Base-by-base conservation (phyloP, 768 basidiomycete genomes). In the Crucibulum laeve region DNA sequence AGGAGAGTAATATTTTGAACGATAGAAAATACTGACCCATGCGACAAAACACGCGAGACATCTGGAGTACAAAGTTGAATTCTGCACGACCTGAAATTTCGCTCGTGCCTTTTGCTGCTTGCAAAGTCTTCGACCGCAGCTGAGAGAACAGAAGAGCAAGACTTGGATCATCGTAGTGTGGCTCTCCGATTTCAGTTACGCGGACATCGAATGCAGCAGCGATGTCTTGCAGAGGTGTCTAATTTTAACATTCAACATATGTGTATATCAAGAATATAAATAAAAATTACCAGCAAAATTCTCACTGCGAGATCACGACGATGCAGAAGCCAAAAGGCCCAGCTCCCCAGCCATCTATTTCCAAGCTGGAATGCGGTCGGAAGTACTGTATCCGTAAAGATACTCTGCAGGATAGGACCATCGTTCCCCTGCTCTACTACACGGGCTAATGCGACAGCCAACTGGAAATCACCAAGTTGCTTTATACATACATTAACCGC, bases 311-410 rank as follows among this genome's bases (percentile, higher is more conserved):
- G 58, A 66, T 97, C 94, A 40, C 89, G 72, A 34, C 91, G 71
- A 48, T 84, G 82, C n/a, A 97, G 70, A 43, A 90, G 65, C 94
- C 96, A 98, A 62, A 95, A 95, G 2, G 89, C 91, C 96, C 94
- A 99, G 48, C 88, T 92, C 17, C 82, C 89, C 10, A 98, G 66
- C 87, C 91, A 98, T 30, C 95, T 74, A 59, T 97, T 94, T 1
- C 94, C 96, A 34, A 85, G 76, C 40, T 71, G 69, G 61, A 97
- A 91, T 0, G 95, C 94, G 6, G 75, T 74, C 2, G 94, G 94
- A 5, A 97, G 65, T 7, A 97, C 85, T 0, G 76, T 81, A 38
- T 73, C 73, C n/a, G 72, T 78, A 37, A 97, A 67, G 32, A 97
- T 80, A 30, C 73, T 74, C 19, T 70, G 66, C 25, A 97, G 58